phyloP scores from a whole-genome alignment of 805 yeast species.

The Naumovozyma baii region DNA sequence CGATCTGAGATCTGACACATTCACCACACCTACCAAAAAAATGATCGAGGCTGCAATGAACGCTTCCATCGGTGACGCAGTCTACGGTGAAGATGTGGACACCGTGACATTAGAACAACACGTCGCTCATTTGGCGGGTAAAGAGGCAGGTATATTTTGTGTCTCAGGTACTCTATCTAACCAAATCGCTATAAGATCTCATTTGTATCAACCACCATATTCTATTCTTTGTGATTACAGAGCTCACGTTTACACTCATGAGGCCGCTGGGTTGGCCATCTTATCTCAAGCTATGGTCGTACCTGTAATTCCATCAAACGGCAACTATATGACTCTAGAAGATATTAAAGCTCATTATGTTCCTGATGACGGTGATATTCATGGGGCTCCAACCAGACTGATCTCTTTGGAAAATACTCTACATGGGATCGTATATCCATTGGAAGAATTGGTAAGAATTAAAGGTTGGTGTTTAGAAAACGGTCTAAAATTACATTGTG shows the following conservation, averaged over 20 bases:
- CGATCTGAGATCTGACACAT: constrained; percentile 71
- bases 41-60: constrained; percentile 54
- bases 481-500: constrained; percentile 63
- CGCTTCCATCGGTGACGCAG: constrained; percentile 74
- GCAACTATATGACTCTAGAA: constrained; percentile 65
- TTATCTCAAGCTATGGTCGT: constrained; percentile 87
- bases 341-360: constrained; percentile 56
- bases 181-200: constrained; percentile 74
- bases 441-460: constrained; percentile 66
- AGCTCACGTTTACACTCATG: constrained; percentile 73
- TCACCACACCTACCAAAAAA: constrained; percentile 72
- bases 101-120: constrained; percentile 54
- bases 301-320: constrained; percentile 72
- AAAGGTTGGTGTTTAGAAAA: constrained; percentile 57
- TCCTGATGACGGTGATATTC: constrained; percentile 74
- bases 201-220: constrained; percentile 62
- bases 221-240: constrained; percentile 80
- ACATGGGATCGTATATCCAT: constrained; percentile 73
- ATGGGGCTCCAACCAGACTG: constrained; percentile 78
- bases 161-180: constrained; percentile 87
- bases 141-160: constrained; percentile 72
- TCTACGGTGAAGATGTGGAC: constrained; percentile 73
- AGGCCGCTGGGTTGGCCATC: constrained; percentile 87
- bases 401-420: constrained; percentile 82
- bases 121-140: constrained; percentile 64